Percentiles rank a stretch among this genome's conserved stretches.
These are phyloP conservation scores for Lasiosphaeria ovina DNA, from an alignment of 495 filamentous ascomycete genomes.

Conservation along the genomic window DNA sequence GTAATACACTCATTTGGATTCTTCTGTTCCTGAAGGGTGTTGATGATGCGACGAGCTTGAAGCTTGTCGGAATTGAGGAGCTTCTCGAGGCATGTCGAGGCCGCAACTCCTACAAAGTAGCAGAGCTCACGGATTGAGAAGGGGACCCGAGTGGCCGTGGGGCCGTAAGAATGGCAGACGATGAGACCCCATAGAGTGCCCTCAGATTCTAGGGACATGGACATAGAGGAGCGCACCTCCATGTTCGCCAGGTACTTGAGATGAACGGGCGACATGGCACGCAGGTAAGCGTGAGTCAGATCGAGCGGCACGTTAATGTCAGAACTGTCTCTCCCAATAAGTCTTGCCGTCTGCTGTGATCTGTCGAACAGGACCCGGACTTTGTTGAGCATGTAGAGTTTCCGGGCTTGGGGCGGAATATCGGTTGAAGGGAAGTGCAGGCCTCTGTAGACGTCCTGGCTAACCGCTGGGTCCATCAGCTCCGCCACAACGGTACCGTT, in stretches of 20 bases:
- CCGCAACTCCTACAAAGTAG: constrained; percentile 70
- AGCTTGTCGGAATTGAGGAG: constrained; percentile 73
- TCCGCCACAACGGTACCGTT: constrained; percentile 28
- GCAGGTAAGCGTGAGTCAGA: constrained; percentile 72
- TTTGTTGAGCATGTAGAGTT: constrained; percentile 71
- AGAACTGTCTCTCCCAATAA: constrained; percentile 68
- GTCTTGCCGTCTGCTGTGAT: constrained; percentile 62
- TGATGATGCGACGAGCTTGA: constrained; percentile 68
- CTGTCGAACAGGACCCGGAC: constrained; percentile 68
- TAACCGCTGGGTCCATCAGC: constrained; percentile 24
- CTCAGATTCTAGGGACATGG: constrained; percentile 78
- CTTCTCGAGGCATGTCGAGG: constrained; percentile 76
- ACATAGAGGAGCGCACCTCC: constrained; percentile 80
- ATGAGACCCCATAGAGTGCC: constrained; percentile 78
- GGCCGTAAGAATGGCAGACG: constrained; percentile 71
- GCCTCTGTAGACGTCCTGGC: constrained; percentile 24
- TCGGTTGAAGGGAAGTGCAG: constrained; percentile 26
- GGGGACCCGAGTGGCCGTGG: constrained; percentile 69
- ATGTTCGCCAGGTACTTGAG: constrained; percentile 79
- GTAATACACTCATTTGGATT: constrained; percentile 83
- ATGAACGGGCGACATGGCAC: constrained; percentile 79
- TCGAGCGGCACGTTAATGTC: constrained; percentile 73
- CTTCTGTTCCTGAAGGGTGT: constrained; percentile 61
- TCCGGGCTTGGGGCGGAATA: constrained; percentile 25
- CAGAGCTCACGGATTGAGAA: constrained; percentile 85